A percentile compares a stretch with the other conserved stretches of the same genome.
phyloP scores from a whole-genome alignment of 306 rosid genomes.

The Casuarina glauca region DNA sequence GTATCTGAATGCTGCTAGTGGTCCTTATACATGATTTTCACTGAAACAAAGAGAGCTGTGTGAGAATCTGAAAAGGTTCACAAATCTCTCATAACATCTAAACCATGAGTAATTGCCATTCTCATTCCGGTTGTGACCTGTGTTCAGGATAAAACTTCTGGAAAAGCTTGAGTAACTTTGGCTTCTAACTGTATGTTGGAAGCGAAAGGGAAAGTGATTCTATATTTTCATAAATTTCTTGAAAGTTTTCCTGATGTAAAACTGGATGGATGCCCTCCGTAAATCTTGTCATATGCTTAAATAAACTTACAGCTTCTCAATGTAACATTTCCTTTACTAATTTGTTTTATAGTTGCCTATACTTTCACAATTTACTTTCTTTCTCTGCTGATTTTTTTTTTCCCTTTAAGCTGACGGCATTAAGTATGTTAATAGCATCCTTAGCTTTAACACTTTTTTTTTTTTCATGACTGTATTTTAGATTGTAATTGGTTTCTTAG shows the following conservation, averaged over 20 bases:
- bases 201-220: conserved; percentile 18
- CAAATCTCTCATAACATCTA: neutral
- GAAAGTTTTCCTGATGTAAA: conserved; percentile 7
- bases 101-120: neutral
- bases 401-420: neutral
- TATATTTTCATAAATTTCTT: conserved; percentile 5
- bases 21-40: neutral
- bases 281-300: conserved; percentile 2
- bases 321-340: conserved; percentile 1
- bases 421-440: neutral
- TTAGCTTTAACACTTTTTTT: neutral
- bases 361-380: neutral
- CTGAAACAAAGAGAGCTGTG: neutral
- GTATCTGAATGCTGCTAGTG: conserved; percentile 9
- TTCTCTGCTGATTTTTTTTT: neutral
- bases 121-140: neutral
- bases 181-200: conserved; percentile 17
- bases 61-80: neutral
- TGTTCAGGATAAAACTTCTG: neutral
- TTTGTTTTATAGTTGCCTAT: neutral
- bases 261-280: conserved; percentile 11
- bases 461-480: conserved; percentile 9
- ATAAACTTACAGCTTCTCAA: neutral
- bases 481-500: conserved; percentile 12
- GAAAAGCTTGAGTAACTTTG: conserved; percentile 10